Evolutionary conservation across 257 asterid genomes (phyloP), one percentile per base, ranked within the genome.

Genomic region (Osmanthus fragrans): DNA sequence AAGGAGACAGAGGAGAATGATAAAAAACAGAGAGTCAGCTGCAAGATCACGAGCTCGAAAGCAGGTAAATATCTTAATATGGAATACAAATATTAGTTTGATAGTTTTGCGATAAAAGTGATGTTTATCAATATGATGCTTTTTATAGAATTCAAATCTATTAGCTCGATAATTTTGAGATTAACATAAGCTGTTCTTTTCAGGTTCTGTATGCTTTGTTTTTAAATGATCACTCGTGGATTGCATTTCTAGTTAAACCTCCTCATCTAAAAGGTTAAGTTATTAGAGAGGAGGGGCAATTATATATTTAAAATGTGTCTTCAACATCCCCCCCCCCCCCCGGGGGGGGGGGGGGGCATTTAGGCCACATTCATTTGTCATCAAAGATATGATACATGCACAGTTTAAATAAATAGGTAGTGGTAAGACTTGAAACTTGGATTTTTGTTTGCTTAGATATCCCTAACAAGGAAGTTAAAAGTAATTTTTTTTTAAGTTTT

Each of bases 1-100:
- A 25, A 91, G 98, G 84, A 91, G 98, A 88, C 98, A 92, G 76
- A 92, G 95, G 88, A 92, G 98, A 84, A 94, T 94, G 98, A 92
- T 94, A 5, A 94, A 94, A 80, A 94, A 94, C 79, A 73, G 98
- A 80, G 97, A 94, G 81, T 94, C 98, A 2, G 98, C 98, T 79
- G 97, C 98, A 37, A 88, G 98, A 81, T 94, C 98, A 69, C 88
- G 98, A 58, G 97, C 98, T 72, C 96, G 98, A 65, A 94, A 94
- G 80, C 98, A 94, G 98, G 98, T 94, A 82, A 82, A 75, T 37
- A 19, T 42, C 19, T 63, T 23, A 4, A 39, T 70, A 21, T 2
- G 12, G 4, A 23, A 16, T 2, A 27, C 27, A 63, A 15, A 27
- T 2, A 63, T 23, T 23, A 63, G 33, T 13, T 23, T 9, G 33